A percentile compares a stretch with the other conserved stretches of the same genome.
phyloP scores from a whole-genome alignment of 208 protist genomes.

The Trypanosomatidae sp. region DNA sequence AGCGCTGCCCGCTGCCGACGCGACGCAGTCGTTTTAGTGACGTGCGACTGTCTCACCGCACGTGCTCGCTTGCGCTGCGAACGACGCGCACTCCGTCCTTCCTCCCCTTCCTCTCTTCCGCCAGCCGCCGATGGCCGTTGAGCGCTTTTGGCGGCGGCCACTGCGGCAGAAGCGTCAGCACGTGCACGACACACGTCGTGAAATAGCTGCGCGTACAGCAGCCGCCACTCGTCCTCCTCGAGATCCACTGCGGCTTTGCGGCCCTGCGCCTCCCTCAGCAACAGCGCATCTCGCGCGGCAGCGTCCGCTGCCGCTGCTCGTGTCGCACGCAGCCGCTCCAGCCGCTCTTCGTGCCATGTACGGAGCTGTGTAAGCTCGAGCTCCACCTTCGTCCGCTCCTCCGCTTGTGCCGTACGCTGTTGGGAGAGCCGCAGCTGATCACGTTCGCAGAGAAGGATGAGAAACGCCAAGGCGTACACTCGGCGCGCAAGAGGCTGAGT shows the following conservation, averaged over 20 bases:
- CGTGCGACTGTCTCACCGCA: not conserved
- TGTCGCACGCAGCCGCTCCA: constrained; percentile 4
- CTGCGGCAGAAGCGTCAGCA: constrained; percentile 6
- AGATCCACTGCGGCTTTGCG: constrained; percentile 37
- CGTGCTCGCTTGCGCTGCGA: constrained; percentile 8
- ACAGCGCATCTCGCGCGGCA: not conserved
- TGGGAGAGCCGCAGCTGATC: not conserved
- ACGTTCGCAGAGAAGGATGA: constrained; percentile 1
- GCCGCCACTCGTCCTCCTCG: constrained; percentile 45
- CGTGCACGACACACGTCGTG: constrained; percentile 20
- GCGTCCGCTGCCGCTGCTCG: constrained; percentile 10
- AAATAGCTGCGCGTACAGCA: constrained; percentile 25
- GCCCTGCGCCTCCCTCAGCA: constrained; percentile 13
- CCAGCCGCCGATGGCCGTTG: not conserved
- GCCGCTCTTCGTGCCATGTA: constrained; percentile 12
- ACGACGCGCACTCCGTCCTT: not conserved
- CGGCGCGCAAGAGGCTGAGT: not conserved
- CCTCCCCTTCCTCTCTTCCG: not conserved
- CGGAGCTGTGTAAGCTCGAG: constrained; percentile 23
- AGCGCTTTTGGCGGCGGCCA: not conserved
- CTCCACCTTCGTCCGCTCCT: constrained; percentile 14
- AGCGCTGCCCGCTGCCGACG: constrained; percentile 16
- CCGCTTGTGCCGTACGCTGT: not conserved
- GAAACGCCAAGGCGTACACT: constrained; percentile 3
- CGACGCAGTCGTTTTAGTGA: not conserved